A percentile compares a stretch with the other conserved stretches of the same genome.
Evolutionary conservation across 1,284 basidiomycete genomes (phyloP).

Genomic region (Ganoderma meredithae): DNA sequence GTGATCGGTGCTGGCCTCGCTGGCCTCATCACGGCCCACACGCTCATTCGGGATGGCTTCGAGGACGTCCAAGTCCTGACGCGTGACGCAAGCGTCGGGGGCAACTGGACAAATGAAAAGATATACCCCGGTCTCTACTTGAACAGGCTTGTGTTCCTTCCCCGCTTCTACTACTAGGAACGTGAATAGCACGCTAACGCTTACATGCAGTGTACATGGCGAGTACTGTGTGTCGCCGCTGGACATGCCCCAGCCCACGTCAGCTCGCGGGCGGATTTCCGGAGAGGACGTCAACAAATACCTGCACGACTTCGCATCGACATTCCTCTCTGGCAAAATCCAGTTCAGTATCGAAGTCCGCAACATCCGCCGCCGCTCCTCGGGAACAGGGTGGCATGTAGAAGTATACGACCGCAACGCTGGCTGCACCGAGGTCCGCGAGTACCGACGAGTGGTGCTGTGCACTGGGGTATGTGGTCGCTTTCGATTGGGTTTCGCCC

Average conservation of each 20-base stretch:
- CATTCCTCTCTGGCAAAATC: constrained; percentile 53
- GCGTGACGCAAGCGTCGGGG: constrained; percentile 57
- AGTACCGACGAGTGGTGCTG: constrained; percentile 57
- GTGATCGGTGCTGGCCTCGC: constrained; percentile 64
- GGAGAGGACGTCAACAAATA: constrained; percentile 61
- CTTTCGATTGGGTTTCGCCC: not conserved
- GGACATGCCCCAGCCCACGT: constrained; percentile 48
- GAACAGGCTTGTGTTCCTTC: constrained; percentile 55
- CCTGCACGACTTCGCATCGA: constrained; percentile 56
- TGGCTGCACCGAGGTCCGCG: constrained; percentile 39
- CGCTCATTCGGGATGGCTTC: constrained; percentile 63
- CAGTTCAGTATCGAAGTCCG: constrained; percentile 55
- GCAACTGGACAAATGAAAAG: constrained; percentile 59
- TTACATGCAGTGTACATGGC: constrained; percentile 57
- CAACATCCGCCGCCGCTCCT: constrained; percentile 43
- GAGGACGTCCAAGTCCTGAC: constrained; percentile 57
- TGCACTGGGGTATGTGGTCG: constrained; percentile 59
- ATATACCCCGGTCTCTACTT: constrained; percentile 60
- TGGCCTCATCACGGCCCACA: constrained; percentile 64
- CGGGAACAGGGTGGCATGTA: constrained; percentile 48
- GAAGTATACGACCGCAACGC: constrained; percentile 44
- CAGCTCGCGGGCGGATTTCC: constrained; percentile 51
- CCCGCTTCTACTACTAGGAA: not conserved
- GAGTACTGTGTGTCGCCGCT: constrained; percentile 62
- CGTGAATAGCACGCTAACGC: not conserved